Base-by-base conservation (phyloP, 495 filamentous ascomycete species). In the Aspergillus campestris region DNA sequence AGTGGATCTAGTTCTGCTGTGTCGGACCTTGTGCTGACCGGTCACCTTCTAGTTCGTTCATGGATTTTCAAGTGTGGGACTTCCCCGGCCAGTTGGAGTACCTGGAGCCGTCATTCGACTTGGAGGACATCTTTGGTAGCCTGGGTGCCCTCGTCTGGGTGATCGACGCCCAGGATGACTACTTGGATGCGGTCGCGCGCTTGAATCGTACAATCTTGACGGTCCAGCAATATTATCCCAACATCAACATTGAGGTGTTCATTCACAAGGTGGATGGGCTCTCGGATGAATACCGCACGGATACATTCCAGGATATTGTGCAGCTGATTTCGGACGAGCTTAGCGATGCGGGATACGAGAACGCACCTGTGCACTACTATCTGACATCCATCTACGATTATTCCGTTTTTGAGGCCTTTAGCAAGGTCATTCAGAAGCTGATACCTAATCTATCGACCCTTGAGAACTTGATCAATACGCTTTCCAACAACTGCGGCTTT, bases 21-120 rank as follows among this genome's bases (percentile, higher is more conserved):
- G 6, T 24, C 10, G 8, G 8, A 1, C 7, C 8, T 38, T 31
- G 30, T 49, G 30, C 32, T 48, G 40, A 30, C 11, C 34, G 6
- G 32, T 6, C 5, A 2, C 12, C 6, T 8, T 27, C 33, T 46
- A 95, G 91, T 57, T 95, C 91, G 6, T 96, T 98, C 54, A 94
- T 97, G 89, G 89, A 96, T 56, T 95, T 98, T 57, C 90, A 97
- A 59, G 86, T 96, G 29, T 95, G 88, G 87, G 92, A 98, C 57
- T 88, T 98, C 43, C 92, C 94, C 0, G 89, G 90, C 27, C 89
- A 96, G 60, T 78, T 97, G 42, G 84, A 95, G 62, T 87, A 89
- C 48, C 78, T 89, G 40, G 87, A 95, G 64, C 84, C 75, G 28
- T 79, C 75, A 6, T 88, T 94, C 51, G 94, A 98, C 62, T 80